Evolutionary conservation across 2,329 filamentous ascomycete species (phyloP).

Genomic region (Penicillium capsulatum): DNA sequence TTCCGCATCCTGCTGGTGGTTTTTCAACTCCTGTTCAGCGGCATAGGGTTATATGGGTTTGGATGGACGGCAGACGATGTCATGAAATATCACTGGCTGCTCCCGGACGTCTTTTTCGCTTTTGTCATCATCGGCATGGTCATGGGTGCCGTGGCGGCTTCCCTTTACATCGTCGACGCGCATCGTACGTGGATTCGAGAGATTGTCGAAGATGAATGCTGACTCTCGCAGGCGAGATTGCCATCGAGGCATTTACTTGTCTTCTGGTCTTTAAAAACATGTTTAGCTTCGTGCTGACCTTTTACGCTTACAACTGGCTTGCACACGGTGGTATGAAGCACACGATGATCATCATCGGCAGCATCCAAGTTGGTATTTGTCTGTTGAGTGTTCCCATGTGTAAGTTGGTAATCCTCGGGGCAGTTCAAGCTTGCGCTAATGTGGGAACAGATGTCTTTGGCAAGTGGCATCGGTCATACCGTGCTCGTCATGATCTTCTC

Average conservation of each 20-base stretch:
- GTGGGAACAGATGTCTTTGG: slow-evolving; percentile 3
- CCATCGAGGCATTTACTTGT: slow-evolving; percentile 84
- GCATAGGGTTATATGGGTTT: slow-evolving; percentile 78
- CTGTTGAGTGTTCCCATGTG: slow-evolving; percentile 70
- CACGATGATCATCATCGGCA: slow-evolving; percentile 67
- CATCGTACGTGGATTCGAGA: slow-evolving; percentile 70
- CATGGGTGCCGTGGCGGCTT: slow-evolving; percentile 78
- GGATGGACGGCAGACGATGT: slow-evolving; percentile 65
- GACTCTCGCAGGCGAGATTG: slow-evolving; percentile 60
- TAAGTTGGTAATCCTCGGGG: too few relatives aligned
- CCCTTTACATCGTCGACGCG: slow-evolving; percentile 87
- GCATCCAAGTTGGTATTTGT: slow-evolving; percentile 74
- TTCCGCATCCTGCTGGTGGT: slow-evolving; percentile 80
- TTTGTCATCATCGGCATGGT: slow-evolving; percentile 88
- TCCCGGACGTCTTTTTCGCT: slow-evolving; percentile 76
- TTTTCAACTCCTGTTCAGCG: slow-evolving; percentile 73
- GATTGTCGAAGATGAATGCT: slow-evolving; percentile 3
- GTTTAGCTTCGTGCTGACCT: slow-evolving; percentile 82
- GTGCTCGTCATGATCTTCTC: slow-evolving; percentile 4
- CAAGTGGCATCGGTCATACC: slow-evolving; percentile 2
- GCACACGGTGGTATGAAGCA: slow-evolving; percentile 53
- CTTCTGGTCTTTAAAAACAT: slow-evolving; percentile 93
- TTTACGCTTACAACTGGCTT: slow-evolving; percentile 80
- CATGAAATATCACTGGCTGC: slow-evolving; percentile 62
- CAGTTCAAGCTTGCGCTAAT: background rate